phyloP scores from a whole-genome alignment of 2,329 filamentous ascomycete genomes.

The Epichloe hybrida region DNA sequence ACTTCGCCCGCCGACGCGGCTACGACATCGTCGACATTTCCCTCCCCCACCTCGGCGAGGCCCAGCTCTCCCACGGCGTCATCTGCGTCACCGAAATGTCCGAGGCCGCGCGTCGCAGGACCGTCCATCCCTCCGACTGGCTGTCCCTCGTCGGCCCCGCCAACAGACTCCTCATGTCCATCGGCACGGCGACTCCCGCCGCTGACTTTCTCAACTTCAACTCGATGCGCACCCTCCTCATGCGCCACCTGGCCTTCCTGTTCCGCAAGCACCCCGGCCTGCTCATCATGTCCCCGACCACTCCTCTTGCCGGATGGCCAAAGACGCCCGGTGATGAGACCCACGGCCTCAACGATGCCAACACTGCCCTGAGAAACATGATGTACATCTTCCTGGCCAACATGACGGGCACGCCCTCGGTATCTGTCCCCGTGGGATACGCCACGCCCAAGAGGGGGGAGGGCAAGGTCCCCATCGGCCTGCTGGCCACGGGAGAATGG shows the following conservation, averaged over 20 bases:
- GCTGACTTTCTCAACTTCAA: constrained; percentile 61
- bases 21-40: constrained; percentile 43
- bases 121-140: constrained; percentile 32
- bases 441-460: constrained; percentile 36
- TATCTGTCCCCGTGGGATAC: constrained; percentile 66
- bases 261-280: constrained; percentile 61
- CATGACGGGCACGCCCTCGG: constrained; percentile 62
- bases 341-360: constrained; percentile 65
- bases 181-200: constrained; percentile 50
- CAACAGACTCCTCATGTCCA: constrained; percentile 56
- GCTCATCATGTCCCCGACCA: constrained; percentile 66
- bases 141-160: constrained; percentile 45
- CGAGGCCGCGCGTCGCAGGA: constrained; percentile 28
- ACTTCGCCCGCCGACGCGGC: constrained; percentile 37
- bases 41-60: constrained; percentile 55
- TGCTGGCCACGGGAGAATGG: constrained; percentile 55
- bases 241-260: constrained; percentile 62
- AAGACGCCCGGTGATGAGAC: constrained; percentile 41
- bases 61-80: constrained; percentile 62
- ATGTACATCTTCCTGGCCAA: constrained; percentile 79
- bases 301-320: constrained; percentile 63
- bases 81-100: constrained; percentile 64
- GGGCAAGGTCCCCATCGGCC: constrained; percentile 46
- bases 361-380: constrained; percentile 64
- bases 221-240: constrained; percentile 59